Evolutionary conservation across 2,329 filamentous ascomycete genomes (phyloP).

Genomic region (Stagonosporopsis rhizophila): DNA sequence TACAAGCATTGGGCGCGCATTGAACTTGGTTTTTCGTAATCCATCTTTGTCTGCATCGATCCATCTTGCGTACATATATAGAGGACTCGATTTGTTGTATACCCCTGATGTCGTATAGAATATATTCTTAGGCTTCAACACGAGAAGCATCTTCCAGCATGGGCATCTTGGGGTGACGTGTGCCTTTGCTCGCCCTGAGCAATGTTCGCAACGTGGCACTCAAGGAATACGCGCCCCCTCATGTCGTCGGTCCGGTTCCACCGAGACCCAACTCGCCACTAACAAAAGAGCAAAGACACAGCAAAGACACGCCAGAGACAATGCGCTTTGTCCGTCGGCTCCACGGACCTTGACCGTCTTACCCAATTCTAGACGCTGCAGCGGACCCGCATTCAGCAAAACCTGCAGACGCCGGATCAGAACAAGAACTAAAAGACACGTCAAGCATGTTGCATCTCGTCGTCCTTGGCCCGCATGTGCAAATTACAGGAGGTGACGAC

Average conservation of each 20-base stretch:
- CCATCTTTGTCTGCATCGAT: slow-evolving; percentile 1
- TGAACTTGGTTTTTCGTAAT: slow-evolving; percentile 37
- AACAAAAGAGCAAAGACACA: slow-evolving; percentile 17
- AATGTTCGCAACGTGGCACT: slow-evolving; percentile 14
- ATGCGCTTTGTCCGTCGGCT: slow-evolving; percentile 6
- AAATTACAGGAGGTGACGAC: slow-evolving; percentile 23
- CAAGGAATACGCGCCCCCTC: slow-evolving; percentile 4
- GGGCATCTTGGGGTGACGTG: slow-evolving; percentile 17
- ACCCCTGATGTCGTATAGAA: slow-evolving; percentile 22
- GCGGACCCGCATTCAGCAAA: slow-evolving; percentile 4
- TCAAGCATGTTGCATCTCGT: slow-evolving; percentile 12
- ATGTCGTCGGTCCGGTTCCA: slow-evolving; percentile 7
- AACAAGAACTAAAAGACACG: slow-evolving; percentile 1
- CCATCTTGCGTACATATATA: slow-evolving; percentile 1
- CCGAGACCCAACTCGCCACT: slow-evolving; percentile 6
- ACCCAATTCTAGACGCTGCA: slow-evolving; percentile 11
- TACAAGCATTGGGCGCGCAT: slow-evolving; percentile 72
- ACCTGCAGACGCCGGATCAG: slow-evolving; percentile 16
- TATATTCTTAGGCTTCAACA: slow-evolving; percentile 18
- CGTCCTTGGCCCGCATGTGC: slow-evolving; percentile 17
- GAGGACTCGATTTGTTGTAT: slow-evolving; percentile 13
- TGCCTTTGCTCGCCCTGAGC: slow-evolving; percentile 15
- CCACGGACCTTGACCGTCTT: slow-evolving; percentile 8
- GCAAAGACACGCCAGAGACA: slow-evolving; percentile 7
- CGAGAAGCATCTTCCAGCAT: slow-evolving; percentile 14